A percentile compares a stretch with the other conserved stretches of the same genome.
These are phyloP conservation scores for Malassezia obtusa DNA, from an alignment of 1,284 basidiomycete species.

Conservation along the genomic window DNA sequence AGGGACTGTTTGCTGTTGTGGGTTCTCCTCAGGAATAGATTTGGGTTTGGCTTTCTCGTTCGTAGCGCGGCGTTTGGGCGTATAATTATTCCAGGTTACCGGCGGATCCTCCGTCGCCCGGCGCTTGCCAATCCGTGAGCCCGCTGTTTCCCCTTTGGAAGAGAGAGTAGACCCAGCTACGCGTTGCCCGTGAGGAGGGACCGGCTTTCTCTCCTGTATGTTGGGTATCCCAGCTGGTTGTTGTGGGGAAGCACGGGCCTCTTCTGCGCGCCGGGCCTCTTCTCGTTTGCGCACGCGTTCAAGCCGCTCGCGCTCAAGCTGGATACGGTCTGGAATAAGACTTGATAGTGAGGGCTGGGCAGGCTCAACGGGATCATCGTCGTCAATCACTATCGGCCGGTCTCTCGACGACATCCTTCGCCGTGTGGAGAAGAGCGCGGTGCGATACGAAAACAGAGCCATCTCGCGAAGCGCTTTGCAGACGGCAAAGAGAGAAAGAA, in stretches of 20 bases:
- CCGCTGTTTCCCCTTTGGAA: no score
- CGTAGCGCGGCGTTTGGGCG: neutral
- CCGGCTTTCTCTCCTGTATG: no score
- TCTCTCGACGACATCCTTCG: neutral
- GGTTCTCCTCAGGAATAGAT: neutral
- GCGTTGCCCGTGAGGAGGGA: no score
- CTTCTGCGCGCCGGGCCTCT: no score
- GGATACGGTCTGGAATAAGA: conserved; percentile 26
- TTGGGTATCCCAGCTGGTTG: no score
- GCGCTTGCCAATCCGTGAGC: no score
- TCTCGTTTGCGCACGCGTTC: conserved; percentile 22
- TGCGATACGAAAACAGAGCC: no score
- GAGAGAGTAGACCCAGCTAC: no score
- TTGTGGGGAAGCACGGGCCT: no score
- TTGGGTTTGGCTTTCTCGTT: no score
- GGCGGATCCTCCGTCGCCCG: neutral
- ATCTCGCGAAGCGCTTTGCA: no score
- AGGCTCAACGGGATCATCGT: neutral
- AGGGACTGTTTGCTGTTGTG: no score
- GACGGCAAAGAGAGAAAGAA: neutral
- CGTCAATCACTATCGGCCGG: neutral
- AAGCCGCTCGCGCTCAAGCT: conserved; percentile 32
- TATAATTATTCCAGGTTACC: neutral
- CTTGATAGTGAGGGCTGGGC: neutral
- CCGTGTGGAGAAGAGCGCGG: neutral